Base-by-base conservation (phyloP, 1,284 basidiomycete species). In the Chalciporus sp. region DNA sequence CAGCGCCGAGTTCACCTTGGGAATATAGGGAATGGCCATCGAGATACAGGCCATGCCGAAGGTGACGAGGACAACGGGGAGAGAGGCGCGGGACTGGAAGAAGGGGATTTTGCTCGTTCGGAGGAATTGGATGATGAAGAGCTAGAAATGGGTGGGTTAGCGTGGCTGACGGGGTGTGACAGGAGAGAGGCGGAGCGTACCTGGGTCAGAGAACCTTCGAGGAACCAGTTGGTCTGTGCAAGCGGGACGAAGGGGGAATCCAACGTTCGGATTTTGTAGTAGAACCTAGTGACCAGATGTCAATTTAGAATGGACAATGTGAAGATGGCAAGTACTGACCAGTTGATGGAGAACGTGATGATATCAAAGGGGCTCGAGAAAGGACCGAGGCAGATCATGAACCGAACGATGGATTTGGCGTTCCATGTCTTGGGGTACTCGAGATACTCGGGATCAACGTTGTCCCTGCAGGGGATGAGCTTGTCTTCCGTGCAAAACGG, bases 361-460 rank as follows among this genome's bases (percentile, higher is more conserved):
- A 68, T 65, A 42, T 68, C 67, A 27, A 72, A 68, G 6, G 69
- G 70, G 19, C 67, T 68, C 2, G 67, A 68, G 37, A 68, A 72
- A 23, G 67, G 67, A 10, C 67, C 67, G 4, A 68, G 2, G 47
- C 64, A 72, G 27, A 68, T 12, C 67, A 68, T 68, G 55, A 68
- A 68, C 17, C 67, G 64, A 42, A 72, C 19, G 28, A 68, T 72
- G 17, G 67, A 72, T 58, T 63, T 58, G 17, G 67, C 67, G 45
- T 63, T 67, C 67, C 59, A 65, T 40, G 59, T 58, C 54, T 47
- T 68, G 10, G 67, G 67, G 27, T 41, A 39, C 49, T 71, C 69
- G 12, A 68, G 66, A 51, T 67, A 68, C 49, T 68, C 70, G 0
- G 69, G 69, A 49, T 68, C 67, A 42, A 68, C 67, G 7, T 68